A percentile compares a stretch with the other conserved stretches of the same genome.
These are phyloP conservation scores for Fusarium sp. DNA, from an alignment of 2,329 filamentous ascomycete species.

Conservation along the genomic window DNA sequence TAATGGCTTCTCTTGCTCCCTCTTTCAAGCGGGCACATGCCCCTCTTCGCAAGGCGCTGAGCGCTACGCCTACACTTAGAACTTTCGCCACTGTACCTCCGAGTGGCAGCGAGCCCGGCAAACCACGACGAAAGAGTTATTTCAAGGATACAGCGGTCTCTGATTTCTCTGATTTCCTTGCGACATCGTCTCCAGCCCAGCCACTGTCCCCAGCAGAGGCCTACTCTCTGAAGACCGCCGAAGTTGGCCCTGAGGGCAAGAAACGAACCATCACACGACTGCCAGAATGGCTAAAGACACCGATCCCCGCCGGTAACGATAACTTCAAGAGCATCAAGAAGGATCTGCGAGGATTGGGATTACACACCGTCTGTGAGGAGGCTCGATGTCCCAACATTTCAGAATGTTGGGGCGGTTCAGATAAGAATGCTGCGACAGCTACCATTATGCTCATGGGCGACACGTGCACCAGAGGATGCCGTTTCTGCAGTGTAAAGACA, in stretches of 20 bases:
- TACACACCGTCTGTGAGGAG: conserved; percentile 98
- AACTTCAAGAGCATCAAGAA: conserved; percentile 97
- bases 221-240: conserved; percentile 68
- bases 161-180: conserved; percentile 67
- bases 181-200: conserved; percentile 50
- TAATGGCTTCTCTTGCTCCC: conserved; percentile 54
- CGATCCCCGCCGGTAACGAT: conserved; percentile 80
- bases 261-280: conserved; percentile 76
- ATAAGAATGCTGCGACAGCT: conserved; percentile 90
- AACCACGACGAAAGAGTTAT: conserved; percentile 57
- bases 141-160: conserved; percentile 68
- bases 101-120: conserved; percentile 41
- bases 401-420: conserved; percentile 94
- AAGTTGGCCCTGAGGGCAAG: conserved; percentile 70
- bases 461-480: conserved; percentile 94
- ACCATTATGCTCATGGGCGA: conserved; percentile 99
- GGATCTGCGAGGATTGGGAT: conserved; percentile 85
- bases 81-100: conserved; percentile 59
- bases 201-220: conserved; percentile 63
- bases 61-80: conserved; percentile 47
- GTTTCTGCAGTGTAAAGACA: conserved; percentile 98
- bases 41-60: conserved; percentile 54
- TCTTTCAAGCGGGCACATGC: conserved; percentile 54
- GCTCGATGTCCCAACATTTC: conserved; percentile 97
- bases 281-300: conserved; percentile 95